Base-by-base conservation (phyloP, 306 rosid species). In the Comarum palustre region DNA sequence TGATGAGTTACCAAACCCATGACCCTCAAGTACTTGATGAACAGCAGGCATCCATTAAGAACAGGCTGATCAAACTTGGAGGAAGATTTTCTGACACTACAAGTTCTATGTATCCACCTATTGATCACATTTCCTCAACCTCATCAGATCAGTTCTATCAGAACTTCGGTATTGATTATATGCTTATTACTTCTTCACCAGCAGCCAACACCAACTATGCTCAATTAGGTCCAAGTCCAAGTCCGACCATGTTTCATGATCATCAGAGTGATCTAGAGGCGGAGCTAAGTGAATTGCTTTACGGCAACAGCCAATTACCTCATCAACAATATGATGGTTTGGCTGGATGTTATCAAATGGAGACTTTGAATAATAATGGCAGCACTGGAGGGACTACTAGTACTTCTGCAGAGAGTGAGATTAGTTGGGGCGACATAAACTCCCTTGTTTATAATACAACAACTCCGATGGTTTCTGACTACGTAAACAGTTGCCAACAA, bases 381-480 rank as follows among this genome's bases (percentile, higher is more conserved):
- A 85, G 78, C 84, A 80, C 77, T 0, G 41, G 45, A 62, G 80
- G 74, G 34, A 80, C 87, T 32, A 81, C 88, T 31, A 84, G 87
- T 73, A 80, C 84, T 71, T 82, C 83, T 16, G 75, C 65, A 22
- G 96, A 88, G 72, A 91, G 92, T 69, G 82, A 75, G 38, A 78
- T 73, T 22, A 84, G 87, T 43, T 90, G 93, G 96, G 96, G 90
- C 55, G 95, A 88, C 71, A 87, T 82, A 72, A 84, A 64, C 71
- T 84, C 97, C 68, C 65, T 84, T 76, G 87, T 82, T 77, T 46
- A 46, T 50, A 20, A 63, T 48, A 39, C 69, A 3, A 64, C 50
- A 11, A 64, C 91, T 22, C 82, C 84, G 74, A 62, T 86, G 83
- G 84, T 87, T 77, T 87, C 96, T 73, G 87, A 83, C n/a, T 86